These are phyloP conservation scores for Fusarium pseudoanthophilum DNA, from an alignment of 2,329 filamentous ascomycete species.

Conservation along the genomic window DNA sequence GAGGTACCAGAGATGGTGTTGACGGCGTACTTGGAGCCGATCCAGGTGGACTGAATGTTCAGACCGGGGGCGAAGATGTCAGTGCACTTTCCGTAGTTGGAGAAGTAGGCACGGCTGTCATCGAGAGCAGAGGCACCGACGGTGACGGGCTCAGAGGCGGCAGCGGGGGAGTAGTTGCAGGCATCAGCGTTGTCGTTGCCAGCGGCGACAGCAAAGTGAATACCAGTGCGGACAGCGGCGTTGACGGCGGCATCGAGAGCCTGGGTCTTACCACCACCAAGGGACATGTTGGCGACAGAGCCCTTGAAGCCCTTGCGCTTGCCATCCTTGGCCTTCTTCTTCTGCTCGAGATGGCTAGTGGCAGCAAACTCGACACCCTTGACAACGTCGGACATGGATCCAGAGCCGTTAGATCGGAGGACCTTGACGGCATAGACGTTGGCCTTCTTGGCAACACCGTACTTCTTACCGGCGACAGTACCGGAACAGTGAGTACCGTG, in stretches of 20 bases:
- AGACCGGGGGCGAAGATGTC: slow-evolving; percentile 98
- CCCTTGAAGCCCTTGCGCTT: slow-evolving; percentile 99
- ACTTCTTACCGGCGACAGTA: slow-evolving; percentile 97
- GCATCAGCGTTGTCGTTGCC: slow-evolving; percentile 99
- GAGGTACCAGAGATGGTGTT: slow-evolving; percentile 99
- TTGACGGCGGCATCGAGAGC: slow-evolving; percentile 93
- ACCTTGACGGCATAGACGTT: slow-evolving; percentile 98
- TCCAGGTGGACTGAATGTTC: slow-evolving; percentile 98
- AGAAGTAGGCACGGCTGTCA: slow-evolving; percentile 99
- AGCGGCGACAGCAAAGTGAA: slow-evolving; percentile 98
- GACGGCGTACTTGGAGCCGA: slow-evolving; percentile 92
- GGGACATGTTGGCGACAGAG: slow-evolving; percentile 98
- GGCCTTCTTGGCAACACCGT: slow-evolving; percentile 99
- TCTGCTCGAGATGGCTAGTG: slow-evolving; percentile 78
- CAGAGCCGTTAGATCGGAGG: slow-evolving; percentile 94
- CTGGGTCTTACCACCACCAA: slow-evolving; percentile 95
- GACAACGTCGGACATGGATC: slow-evolving; percentile 98
- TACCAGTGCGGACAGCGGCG: slow-evolving; percentile 87
- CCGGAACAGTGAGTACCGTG: slow-evolving; percentile 99
- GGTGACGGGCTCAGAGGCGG: slow-evolving; percentile 90
- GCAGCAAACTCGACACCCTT: slow-evolving; percentile 98
- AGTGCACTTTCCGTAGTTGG: slow-evolving; percentile 99
- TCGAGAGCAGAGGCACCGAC: slow-evolving; percentile 94
- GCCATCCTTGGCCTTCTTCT: slow-evolving; percentile 82
- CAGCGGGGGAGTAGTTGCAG: slow-evolving; percentile 98